Base-by-base conservation (phyloP, 2,329 filamentous ascomycete genomes). In the Microdochium nivale region DNA sequence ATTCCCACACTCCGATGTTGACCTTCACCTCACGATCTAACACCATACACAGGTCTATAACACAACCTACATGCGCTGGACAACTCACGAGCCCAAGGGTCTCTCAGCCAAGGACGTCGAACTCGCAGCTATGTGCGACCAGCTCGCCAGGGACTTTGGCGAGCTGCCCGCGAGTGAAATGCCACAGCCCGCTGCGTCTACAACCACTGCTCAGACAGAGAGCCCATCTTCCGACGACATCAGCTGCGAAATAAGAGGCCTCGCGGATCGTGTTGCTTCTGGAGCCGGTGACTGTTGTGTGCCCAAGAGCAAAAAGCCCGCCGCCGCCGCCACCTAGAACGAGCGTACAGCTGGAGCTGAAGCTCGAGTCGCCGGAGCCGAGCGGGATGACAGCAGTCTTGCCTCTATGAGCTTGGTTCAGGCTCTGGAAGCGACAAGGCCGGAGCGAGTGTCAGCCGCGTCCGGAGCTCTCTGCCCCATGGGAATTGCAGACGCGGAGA, bases 61-160 rank as follows among this genome's bases (percentile, higher is more conserved):
- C 63, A 84, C 78, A 5, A 80, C 81, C 0, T 82, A 82, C 58
- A 80, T 90, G 55, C 79, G 83, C 48, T 89, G 86, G 86, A 88
- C 84, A 9, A 89, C 86, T 1, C 86, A 89, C 63, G 77, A 70
- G 53, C 85, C 84, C 0, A 68, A 71, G 9, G 86, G 86, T 1
- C 68, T 90, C n/a, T 85, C 82, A 0, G 67, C 68, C 21, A 81
- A 81, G 61, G 86, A 89, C 61, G 67, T 86, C 25, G 60, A 72
- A 35, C 76, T 89, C 66, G 86, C 86, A 0, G 61, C 64, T 4
- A 71, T 80, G 54, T 88, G 85, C 60, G 86, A 88, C 64, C 63
- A 71, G 24, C 66, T 81, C 7, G 83, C 81, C 25, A 61, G 58
- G 16, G 74, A 78, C 55, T 77, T 82, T 62, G 81, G 80, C 33